Percentiles rank a stretch among this genome's conserved stretches.
Evolutionary conservation across 371 early-diverging fungal genomes (phyloP).

Genomic region (Amoeboaphelidium protococcarum): DNA sequence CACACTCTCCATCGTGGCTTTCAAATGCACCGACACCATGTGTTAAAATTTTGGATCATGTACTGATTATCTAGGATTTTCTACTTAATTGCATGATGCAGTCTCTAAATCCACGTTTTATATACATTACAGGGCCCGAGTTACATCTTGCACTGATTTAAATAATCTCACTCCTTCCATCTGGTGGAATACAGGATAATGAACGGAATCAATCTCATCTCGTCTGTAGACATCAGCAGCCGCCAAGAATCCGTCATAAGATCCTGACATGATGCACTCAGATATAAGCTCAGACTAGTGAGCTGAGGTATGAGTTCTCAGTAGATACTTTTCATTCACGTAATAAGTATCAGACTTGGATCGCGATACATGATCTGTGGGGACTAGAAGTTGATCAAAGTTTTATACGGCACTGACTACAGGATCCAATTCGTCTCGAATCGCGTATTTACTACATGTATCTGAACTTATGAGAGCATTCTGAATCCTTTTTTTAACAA

Average conservation of each 20-base stretch:
- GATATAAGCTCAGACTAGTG: slow-evolving; percentile 55
- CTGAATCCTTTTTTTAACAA: too few species aligned
- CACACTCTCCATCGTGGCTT: not conserved
- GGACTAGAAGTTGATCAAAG: slow-evolving; percentile 71
- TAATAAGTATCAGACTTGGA: slow-evolving; percentile 71
- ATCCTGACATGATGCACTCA: slow-evolving; percentile 3
- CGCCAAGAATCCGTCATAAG: slow-evolving; percentile 30
- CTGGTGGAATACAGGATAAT: slow-evolving; percentile 94
- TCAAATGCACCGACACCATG: not conserved
- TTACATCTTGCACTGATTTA: too few species aligned
- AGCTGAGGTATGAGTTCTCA: slow-evolving; percentile 85
- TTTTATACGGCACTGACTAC: slow-evolving; percentile 56
- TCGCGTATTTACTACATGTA: too few species aligned
- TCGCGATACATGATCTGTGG: slow-evolving; percentile 56
- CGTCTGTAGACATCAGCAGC: slow-evolving; percentile 90
- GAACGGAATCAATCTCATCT: slow-evolving; percentile 81
- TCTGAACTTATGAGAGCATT: too few species aligned
- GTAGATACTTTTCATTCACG: slow-evolving; percentile 39
- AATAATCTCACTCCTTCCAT: slow-evolving; percentile 74
- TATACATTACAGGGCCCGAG: too few species aligned
- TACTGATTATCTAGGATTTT: not conserved
- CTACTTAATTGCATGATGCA: not conserved
- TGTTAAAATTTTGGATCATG: not conserved
- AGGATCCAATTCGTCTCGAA: slow-evolving; percentile 29
- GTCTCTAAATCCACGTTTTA: slow-evolving; percentile 1